Base-by-base conservation (phyloP, 2,329 filamentous ascomycete genomes). In the Aureobasidium sp. region DNA sequence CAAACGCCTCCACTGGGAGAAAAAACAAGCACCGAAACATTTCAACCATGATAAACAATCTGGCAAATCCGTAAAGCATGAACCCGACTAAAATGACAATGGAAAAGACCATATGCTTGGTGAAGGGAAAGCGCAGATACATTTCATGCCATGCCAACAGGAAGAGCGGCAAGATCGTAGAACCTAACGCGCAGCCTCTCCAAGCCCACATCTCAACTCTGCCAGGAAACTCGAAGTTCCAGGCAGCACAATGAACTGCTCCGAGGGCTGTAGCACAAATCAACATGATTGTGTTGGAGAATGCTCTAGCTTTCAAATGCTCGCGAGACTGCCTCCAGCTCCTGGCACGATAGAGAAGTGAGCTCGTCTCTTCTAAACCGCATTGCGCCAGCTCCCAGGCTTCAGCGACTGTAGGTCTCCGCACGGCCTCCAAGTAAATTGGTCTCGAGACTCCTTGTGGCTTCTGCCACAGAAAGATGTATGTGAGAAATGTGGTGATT, bases 31-130 rank as follows among this genome's bases (percentile, higher is more conserved):
- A 58, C 27, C 55, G 41, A 34, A 58, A 26, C 55, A 58, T 58
- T n/a, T 58, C 55, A 7, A 58, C 41, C 41, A 58, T 58, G 55
- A 58, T 46, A 9, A 58, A 58, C 29, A 58, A 5, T 17, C 55
- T 46, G 29, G 55, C 47, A n/a, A 58, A 47, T 7, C 39, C 55
- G 17, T 58, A 58, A n/a, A 58, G 15, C 55, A 58, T 36, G 29
- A 46, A 46, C 4, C 39, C 42, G 8, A 58, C 32, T 5, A 46
- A 13, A 6, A 47, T 26, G 13, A 59, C 56, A 20, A 59, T 26
- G 15, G 34, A 48, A 12, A 57, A 57, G 9, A 57, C 37, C 9
- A 46, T 44, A 15, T 57, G 53, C 3, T 36, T 57, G 26, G 53
- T 57, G 17, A 46, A 57, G 9, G 56, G 44, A 23, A 39, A 59